Conservation (phyloP, 208 protist genomes). For the Crithidia thermophila region DNA sequence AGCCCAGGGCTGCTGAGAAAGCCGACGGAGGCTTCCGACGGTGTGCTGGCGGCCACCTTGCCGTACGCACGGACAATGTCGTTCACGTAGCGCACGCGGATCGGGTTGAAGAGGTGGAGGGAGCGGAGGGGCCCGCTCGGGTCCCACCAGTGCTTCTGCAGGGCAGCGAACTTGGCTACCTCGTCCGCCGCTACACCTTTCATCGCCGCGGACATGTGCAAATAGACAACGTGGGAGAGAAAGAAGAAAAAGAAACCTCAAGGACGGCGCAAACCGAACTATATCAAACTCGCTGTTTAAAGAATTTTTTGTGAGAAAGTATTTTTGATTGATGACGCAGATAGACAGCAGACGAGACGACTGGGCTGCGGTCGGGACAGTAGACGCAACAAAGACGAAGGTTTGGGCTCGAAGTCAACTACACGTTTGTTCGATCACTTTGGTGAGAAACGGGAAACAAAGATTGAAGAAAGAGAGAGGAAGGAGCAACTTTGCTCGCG, state of each 20-base stretch:
- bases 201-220: slow-evolving; percentile 16
- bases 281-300: no score
- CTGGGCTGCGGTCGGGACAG: no score
- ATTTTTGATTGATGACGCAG: no score
- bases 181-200: slow-evolving; percentile 63
- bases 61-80: slow-evolving; percentile 46
- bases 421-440: no score
- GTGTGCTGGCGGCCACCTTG: slow-evolving; percentile 17
- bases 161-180: slow-evolving; percentile 73
- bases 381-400: no score
- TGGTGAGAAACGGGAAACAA: no score
- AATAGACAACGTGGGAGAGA: background rate
- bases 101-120: slow-evolving; percentile 92
- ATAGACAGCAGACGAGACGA: no score
- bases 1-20: slow-evolving; percentile 21
- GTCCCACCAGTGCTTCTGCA: slow-evolving; percentile 91
- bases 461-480: no score
- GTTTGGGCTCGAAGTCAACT: no score
- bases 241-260: slow-evolving; percentile 9
- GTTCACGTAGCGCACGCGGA: slow-evolving; percentile 86
- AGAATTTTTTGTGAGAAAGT: no score
- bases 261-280: background rate
- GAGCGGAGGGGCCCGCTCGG: slow-evolving; percentile 83
- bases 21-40: slow-evolving; percentile 7
- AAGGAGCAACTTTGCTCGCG: no score